These are phyloP conservation scores for Wakefieldia striispora DNA, from an alignment of 768 basidiomycete species.

Conservation along the genomic window DNA sequence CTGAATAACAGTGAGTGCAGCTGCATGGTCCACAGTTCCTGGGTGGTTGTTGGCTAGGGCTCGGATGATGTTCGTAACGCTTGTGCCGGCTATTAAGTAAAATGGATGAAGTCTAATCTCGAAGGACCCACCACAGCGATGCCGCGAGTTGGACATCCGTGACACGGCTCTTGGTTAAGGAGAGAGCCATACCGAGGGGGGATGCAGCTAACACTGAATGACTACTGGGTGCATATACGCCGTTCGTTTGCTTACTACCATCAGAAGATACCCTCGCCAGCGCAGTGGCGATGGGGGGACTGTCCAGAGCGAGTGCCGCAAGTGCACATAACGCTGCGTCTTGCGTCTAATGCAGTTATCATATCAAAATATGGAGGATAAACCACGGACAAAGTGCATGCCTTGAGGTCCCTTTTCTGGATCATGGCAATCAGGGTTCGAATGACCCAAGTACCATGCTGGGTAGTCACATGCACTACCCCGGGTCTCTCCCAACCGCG, in stretches of 20 bases:
- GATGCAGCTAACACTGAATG: slow-evolving; percentile 10
- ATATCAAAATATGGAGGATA: background rate
- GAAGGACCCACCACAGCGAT: slow-evolving; percentile 54
- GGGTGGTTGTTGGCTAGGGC: slow-evolving; percentile 37
- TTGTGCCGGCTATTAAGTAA: slow-evolving; percentile 21
- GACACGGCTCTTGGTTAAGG: slow-evolving; percentile 55
- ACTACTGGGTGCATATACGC: slow-evolving; percentile 4
- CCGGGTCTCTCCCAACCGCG: slow-evolving; percentile 75
- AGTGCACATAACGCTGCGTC: slow-evolving; percentile 65
- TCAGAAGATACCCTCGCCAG: slow-evolving; percentile 46
- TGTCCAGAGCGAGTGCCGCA: slow-evolving; percentile 66
- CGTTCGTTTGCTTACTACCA: slow-evolving; percentile 33
- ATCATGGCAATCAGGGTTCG: slow-evolving; percentile 49
- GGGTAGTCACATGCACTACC: slow-evolving; percentile 35
- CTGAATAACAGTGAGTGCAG: slow-evolving; percentile 63
- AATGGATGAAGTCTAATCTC: background rate
- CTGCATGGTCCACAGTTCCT: slow-evolving; percentile 40
- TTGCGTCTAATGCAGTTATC: slow-evolving; percentile 44
- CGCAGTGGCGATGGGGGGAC: slow-evolving; percentile 46
- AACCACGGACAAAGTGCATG: slow-evolving; percentile 8
- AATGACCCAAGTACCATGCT: slow-evolving; percentile 60
- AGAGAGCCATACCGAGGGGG: slow-evolving; percentile 37
- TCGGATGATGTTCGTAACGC: slow-evolving; percentile 62
- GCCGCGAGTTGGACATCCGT: slow-evolving; percentile 68
- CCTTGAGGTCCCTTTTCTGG: slow-evolving; percentile 54